A percentile compares a stretch with the other conserved stretches of the same genome.
These are phyloP conservation scores for Hypoxylon sp. DNA, from an alignment of 2,329 filamentous ascomycete genomes.

Conservation along the genomic window DNA sequence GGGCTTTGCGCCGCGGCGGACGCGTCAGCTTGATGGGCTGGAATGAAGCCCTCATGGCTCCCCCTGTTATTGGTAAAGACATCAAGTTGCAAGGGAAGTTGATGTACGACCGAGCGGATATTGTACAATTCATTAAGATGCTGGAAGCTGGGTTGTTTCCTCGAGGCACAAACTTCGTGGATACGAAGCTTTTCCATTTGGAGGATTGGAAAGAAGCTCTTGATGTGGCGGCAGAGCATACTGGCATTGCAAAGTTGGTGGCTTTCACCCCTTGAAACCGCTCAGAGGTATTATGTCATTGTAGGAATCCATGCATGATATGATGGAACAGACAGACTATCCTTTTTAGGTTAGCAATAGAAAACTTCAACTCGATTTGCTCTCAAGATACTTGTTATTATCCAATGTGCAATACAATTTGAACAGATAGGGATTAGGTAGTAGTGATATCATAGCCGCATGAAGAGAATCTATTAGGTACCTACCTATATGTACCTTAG, in stretches of 20 bases:
- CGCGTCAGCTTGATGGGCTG: conserved; percentile 56
- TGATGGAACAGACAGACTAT: background rate
- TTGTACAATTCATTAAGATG: conserved; percentile 60
- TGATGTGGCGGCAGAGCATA: conserved; percentile 39
- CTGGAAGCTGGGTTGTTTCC: conserved; percentile 57
- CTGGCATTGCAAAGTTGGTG: conserved; percentile 45
- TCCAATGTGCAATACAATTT: background rate
- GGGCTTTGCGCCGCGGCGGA: conserved; percentile 56
- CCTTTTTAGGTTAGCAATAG: background rate
- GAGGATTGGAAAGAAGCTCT: conserved; percentile 47
- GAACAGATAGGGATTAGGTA: background rate
- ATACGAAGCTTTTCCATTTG: conserved; percentile 43
- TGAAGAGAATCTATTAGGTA: too few relatives aligned
- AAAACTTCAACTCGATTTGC: background rate
- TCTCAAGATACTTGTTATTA: background rate
- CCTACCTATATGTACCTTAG: too few relatives aligned
- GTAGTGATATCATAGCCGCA: too few relatives aligned
- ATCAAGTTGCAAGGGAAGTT: conserved; percentile 57
- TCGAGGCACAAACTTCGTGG: conserved; percentile 38
- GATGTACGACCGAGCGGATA: conserved; percentile 63
- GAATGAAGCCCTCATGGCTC: conserved; percentile 51
- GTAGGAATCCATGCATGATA: background rate
- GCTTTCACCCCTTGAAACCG: conserved; percentile 30
- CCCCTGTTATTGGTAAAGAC: conserved; percentile 44
- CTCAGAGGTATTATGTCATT: background rate